These are phyloP conservation scores for Solanum boliviense DNA, from an alignment of 257 asterid genomes.

Conservation along the genomic window DNA sequence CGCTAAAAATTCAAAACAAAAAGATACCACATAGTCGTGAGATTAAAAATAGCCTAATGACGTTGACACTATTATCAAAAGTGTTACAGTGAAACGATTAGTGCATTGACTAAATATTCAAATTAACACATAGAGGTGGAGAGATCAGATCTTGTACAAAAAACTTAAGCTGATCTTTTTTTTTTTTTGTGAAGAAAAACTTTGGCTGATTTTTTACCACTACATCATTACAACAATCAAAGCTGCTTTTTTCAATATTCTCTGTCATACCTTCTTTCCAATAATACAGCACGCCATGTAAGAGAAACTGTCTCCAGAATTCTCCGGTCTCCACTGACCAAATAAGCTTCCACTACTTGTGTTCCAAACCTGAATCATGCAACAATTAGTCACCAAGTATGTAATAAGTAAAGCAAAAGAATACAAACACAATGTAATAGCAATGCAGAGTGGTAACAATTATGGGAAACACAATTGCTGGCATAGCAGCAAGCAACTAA, in stretches of 20 bases:
- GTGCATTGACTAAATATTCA: background rate
- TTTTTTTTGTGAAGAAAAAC: background rate
- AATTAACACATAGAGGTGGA: background rate
- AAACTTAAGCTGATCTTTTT: background rate
- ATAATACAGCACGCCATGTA: conserved; percentile 13
- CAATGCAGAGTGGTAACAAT: background rate
- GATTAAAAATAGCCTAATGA: background rate
- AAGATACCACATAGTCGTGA: background rate
- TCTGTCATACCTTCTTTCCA: conserved; percentile 18
- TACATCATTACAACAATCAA: background rate
- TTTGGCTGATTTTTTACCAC: background rate
- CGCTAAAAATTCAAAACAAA: conserved; percentile 4
- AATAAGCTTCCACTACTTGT: conserved; percentile 16
- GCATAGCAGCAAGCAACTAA: background rate
- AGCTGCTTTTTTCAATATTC: background rate
- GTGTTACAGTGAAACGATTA: background rate
- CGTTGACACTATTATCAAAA: background rate
- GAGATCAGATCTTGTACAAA: background rate
- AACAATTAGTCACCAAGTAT: background rate
- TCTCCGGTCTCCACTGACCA: conserved; percentile 14
- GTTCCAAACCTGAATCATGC: conserved; percentile 23
- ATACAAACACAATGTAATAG: background rate
- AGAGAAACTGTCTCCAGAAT: conserved; percentile 3
- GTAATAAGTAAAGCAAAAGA: background rate
- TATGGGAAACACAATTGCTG: background rate